Evolutionary conservation across 495 filamentous ascomycete species (phyloP).

Genomic region (Podospora conica): DNA sequence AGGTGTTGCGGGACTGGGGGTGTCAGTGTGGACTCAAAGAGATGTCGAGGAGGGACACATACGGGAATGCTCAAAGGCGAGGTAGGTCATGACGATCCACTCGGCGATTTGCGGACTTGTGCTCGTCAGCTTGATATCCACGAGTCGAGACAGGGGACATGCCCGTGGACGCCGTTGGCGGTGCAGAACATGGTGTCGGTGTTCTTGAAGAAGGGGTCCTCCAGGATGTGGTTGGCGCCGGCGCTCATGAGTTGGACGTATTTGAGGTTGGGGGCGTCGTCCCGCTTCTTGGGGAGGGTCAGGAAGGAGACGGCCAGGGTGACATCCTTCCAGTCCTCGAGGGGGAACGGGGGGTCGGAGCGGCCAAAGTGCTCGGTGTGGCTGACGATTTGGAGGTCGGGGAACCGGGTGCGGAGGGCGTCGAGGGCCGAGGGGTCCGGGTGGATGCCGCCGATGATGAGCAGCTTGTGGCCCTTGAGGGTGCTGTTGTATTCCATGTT

Average conservation of each 20-base stretch:
- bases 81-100: slow-evolving; percentile 57
- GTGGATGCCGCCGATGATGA: slow-evolving; percentile 42
- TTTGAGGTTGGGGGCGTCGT: slow-evolving; percentile 53
- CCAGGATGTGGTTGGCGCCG: slow-evolving; percentile 61
- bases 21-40: not conserved
- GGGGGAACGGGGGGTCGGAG: not conserved
- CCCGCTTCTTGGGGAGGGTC: slow-evolving; percentile 37
- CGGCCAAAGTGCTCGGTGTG: slow-evolving; percentile 12
- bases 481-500: slow-evolving; percentile 29
- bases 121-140: not conserved
- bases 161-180: slow-evolving; percentile 68
- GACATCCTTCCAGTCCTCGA: slow-evolving; percentile 51
- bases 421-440: slow-evolving; percentile 37
- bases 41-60: slow-evolving; percentile 13
- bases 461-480: slow-evolving; percentile 39
- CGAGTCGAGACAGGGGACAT: not conserved
- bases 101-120: slow-evolving; percentile 70
- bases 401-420: slow-evolving; percentile 42
- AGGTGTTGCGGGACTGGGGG: slow-evolving; percentile 46
- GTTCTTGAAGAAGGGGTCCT: slow-evolving; percentile 57
- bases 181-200: slow-evolving; percentile 62
- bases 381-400: slow-evolving; percentile 43
- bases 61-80: slow-evolving; percentile 43
- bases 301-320: slow-evolving; percentile 59
- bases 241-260: slow-evolving; percentile 72